Conservation (phyloP, 129 eudicot genomes). For the Logfia minima region DNA sequence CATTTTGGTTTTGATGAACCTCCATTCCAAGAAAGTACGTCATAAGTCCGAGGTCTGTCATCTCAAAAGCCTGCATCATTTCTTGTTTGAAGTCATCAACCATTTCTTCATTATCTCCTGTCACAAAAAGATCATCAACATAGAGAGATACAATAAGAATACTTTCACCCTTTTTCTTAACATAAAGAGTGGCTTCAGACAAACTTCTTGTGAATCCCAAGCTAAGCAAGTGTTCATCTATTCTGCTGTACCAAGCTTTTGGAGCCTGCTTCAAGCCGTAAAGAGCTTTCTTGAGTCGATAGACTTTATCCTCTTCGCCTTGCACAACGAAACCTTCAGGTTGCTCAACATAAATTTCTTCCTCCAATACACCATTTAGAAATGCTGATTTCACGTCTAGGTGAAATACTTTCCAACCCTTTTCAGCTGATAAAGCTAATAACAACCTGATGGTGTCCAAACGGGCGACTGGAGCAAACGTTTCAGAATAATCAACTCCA, state of each 20-base stretch:
- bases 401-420: conserved; percentile 14
- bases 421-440: conserved; percentile 22
- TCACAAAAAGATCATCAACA: conserved; percentile 28
- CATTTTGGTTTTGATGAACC: neutral
- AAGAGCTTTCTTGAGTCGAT: neutral
- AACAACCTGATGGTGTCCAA: conserved; percentile 20
- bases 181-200: neutral
- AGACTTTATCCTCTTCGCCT: neutral
- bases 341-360: neutral
- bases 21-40: conserved; percentile 34
- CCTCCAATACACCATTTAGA: neutral
- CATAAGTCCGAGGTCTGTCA: conserved; percentile 6
- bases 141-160: too few relatives aligned
- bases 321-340: neutral
- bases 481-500: conserved; percentile 17
- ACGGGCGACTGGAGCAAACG: conserved; percentile 27
- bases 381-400: conserved; percentile 22
- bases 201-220: neutral
- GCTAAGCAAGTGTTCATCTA: neutral
- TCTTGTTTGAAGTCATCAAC: conserved; percentile 17
- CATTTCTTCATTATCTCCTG: neutral
- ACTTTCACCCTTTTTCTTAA: neutral
- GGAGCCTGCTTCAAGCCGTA: neutral
- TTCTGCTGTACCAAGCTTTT: neutral
- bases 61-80: conserved; percentile 17